A percentile compares a stretch with the other conserved stretches of the same genome.
Evolutionary conservation across 2,329 filamentous ascomycete species (phyloP).

Genomic region (Microcera coccophila): DNA sequence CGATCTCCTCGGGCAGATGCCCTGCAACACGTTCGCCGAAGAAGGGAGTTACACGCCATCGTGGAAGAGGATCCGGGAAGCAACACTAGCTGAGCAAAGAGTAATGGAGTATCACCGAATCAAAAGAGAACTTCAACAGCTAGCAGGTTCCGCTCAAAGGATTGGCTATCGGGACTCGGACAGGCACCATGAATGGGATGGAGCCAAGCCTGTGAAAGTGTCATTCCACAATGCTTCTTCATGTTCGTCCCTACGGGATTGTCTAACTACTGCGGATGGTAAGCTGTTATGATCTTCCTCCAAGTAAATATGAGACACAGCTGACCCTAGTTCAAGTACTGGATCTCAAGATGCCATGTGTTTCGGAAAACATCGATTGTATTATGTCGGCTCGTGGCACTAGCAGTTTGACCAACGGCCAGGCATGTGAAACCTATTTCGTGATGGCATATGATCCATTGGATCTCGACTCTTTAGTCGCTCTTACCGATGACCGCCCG

Average conservation of each 20-base stretch:
- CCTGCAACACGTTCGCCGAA: background rate
- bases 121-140: background rate
- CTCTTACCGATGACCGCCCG: background rate
- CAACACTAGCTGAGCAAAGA: slow-evolving; percentile 2
- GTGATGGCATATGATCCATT: background rate
- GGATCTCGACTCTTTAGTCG: background rate
- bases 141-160: background rate
- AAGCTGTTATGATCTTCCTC: background rate
- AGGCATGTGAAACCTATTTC: background rate
- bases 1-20: slow-evolving; percentile 2
- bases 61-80: background rate
- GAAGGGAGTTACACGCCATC: background rate
- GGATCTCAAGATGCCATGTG: background rate
- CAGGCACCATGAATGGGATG: background rate
- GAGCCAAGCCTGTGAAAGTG: background rate
- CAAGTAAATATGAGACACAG: background rate
- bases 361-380: background rate
- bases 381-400: too few species aligned
- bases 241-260: background rate
- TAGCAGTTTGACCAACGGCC: background rate
- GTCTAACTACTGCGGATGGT: background rate
- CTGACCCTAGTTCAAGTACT: too few species aligned
- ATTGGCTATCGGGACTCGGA: background rate
- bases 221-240: background rate
- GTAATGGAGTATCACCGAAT: background rate